phyloP scores from a whole-genome alignment of 1,139 yeast species.

The Geotrichum restrictum region DNA sequence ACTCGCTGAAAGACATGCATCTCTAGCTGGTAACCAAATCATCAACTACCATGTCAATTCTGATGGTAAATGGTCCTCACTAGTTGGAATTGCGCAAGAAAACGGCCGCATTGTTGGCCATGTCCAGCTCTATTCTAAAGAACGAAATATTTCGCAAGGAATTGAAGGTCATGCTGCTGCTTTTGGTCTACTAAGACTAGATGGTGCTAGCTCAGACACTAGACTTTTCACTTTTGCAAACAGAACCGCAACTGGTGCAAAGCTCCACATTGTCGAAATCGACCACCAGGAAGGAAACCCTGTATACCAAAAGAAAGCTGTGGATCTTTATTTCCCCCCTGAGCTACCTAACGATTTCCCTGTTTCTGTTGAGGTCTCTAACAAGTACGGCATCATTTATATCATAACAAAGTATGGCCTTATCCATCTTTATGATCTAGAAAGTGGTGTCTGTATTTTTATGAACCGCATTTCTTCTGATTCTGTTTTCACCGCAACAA shows the following conservation, averaged over 20 bases:
- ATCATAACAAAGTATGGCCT: constrained; percentile 93
- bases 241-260: constrained; percentile 80
- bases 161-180: constrained; percentile 97
- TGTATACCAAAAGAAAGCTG: constrained; percentile 80
- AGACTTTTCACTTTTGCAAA: constrained; percentile 85
- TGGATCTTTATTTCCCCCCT: constrained; percentile 93
- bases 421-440: constrained; percentile 91
- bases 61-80: constrained; percentile 86
- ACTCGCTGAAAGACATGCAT: constrained; percentile 79
- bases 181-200: constrained; percentile 71
- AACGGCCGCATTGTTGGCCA: constrained; percentile 95
- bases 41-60: constrained; percentile 85
- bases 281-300: constrained; percentile 88
- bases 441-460: constrained; percentile 85
- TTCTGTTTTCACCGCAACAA: constrained; percentile 87
- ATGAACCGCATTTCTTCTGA: constrained; percentile 98
- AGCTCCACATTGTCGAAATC: constrained; percentile 87
- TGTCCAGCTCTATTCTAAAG: constrained; percentile 84
- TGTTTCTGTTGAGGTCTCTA: constrained; percentile 81
- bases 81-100: constrained; percentile 92
- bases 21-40: constrained; percentile 77
- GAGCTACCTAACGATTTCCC: constrained; percentile 98
- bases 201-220: constrained; percentile 71
- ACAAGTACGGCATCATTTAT: constrained; percentile 81
- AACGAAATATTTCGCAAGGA: constrained; percentile 90